Conservation (phyloP, 441 rosid species). For the Theobroma grandiflorum region DNA sequence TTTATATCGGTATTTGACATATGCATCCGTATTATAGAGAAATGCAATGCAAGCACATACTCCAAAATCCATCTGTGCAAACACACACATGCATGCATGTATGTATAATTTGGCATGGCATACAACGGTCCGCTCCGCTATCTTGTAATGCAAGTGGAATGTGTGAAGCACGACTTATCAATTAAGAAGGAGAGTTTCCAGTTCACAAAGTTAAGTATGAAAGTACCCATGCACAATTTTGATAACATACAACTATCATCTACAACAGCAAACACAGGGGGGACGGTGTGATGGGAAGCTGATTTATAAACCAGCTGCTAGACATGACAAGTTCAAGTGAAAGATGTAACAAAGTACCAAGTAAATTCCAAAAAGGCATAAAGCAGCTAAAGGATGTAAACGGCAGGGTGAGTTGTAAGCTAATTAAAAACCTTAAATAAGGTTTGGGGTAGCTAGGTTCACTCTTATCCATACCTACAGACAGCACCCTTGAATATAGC, state of each 20-base stretch:
- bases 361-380: constrained; percentile 5
- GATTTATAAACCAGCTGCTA: neutral
- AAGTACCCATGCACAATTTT: neutral
- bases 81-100: neutral
- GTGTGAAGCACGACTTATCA: neutral
- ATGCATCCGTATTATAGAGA: constrained; percentile 4
- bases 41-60: neutral
- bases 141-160: neutral
- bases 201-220: no score
- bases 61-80: constrained; percentile 13
- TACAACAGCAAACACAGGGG: neutral
- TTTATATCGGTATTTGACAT: neutral
- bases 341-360: neutral
- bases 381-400: neutral
- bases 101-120: neutral
- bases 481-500: no score
- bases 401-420: neutral
- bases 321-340: neutral
- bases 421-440: neutral
- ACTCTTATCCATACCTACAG: no score
- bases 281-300: neutral
- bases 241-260: neutral
- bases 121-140: neutral
- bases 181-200: no score
- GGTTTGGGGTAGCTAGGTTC: neutral